Evolutionary conservation across 2,329 filamentous ascomycete genomes (phyloP).

Genomic region (Phyllosticta ampelicida): DNA sequence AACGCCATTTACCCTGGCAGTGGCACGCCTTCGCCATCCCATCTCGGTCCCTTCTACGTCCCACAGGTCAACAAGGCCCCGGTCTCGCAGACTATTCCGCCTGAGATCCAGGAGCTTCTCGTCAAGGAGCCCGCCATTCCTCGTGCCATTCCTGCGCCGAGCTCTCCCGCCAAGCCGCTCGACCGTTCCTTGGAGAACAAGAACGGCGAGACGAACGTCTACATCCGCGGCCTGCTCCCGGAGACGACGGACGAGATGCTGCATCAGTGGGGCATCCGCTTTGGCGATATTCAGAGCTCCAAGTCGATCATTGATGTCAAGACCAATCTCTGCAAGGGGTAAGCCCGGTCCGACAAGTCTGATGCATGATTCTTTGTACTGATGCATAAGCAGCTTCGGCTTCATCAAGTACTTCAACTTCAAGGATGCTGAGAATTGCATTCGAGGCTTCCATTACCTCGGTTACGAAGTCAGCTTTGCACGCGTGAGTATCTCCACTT

Average conservation of each 20-base stretch:
- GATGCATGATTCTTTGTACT: constrained; percentile 2
- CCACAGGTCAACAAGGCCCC: constrained; percentile 28
- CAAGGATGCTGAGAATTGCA: constrained; percentile 86
- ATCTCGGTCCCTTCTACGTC: constrained; percentile 34
- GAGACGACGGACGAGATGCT: constrained; percentile 91
- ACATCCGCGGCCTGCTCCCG: constrained; percentile 90
- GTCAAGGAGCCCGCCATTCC: constrained; percentile 74
- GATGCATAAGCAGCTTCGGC: constrained; percentile 59
- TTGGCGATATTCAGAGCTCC: constrained; percentile 88
- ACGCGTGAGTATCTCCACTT: constrained; percentile 47
- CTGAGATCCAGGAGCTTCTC: constrained; percentile 35
- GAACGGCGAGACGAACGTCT: constrained; percentile 93
- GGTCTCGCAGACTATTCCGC: constrained; percentile 30
- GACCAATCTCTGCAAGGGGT: constrained; percentile 95
- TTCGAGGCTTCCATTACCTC: constrained; percentile 85
- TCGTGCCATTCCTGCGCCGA: constrained; percentile 77
- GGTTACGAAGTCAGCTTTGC: constrained; percentile 98
- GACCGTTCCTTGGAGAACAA: constrained; percentile 93
- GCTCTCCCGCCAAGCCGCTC: constrained; percentile 76
- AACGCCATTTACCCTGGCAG: constrained; percentile 38
- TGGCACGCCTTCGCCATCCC: constrained; percentile 40
- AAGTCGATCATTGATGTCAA: constrained; percentile 97
- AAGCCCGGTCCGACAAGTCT: constrained; percentile 22
- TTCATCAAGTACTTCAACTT: constrained; percentile 92
- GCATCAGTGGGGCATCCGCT: constrained; percentile 69